A percentile compares a stretch with the other conserved stretches of the same genome.
These are phyloP conservation scores for Conticribra weissflogii DNA, from an alignment of 108 stramenopile species.

Conservation along the genomic window DNA sequence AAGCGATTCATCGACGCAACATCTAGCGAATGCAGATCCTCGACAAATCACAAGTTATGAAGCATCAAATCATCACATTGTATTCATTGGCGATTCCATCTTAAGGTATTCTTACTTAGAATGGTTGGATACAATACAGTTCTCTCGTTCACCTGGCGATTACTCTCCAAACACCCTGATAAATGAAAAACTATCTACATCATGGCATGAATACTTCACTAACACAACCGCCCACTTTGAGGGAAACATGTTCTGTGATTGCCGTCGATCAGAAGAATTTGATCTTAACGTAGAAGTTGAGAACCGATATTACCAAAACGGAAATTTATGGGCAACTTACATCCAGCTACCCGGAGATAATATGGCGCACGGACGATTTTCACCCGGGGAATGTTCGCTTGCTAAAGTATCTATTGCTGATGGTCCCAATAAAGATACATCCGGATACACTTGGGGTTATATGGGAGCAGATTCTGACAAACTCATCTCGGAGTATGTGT, in stretches of 20 bases:
- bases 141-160: background rate
- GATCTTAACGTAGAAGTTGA: background rate
- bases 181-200: constrained; percentile 2
- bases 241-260: constrained; percentile 1
- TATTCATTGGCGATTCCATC: constrained; percentile 6
- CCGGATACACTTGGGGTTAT: constrained; percentile 5
- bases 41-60: no score
- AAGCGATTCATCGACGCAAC: no score
- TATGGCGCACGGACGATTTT: constrained; percentile 1
- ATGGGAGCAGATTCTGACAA: constrained; percentile 2
- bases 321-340: background rate
- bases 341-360: background rate
- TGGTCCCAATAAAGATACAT: background rate
- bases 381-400: background rate
- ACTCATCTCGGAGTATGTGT: background rate
- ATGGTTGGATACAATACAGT: constrained; percentile 4
- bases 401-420: background rate
- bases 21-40: no score
- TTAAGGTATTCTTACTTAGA: constrained; percentile 5
- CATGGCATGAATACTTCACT: background rate
- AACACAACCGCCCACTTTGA: constrained; percentile 1
- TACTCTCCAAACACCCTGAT: background rate
- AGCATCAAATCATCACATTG: constrained; percentile 1
- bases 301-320: constrained; percentile 11
- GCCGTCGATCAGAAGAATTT: background rate